Evolutionary conservation across 345 rosid genomes (phyloP).

Genomic region (Lepidium africanum): DNA sequence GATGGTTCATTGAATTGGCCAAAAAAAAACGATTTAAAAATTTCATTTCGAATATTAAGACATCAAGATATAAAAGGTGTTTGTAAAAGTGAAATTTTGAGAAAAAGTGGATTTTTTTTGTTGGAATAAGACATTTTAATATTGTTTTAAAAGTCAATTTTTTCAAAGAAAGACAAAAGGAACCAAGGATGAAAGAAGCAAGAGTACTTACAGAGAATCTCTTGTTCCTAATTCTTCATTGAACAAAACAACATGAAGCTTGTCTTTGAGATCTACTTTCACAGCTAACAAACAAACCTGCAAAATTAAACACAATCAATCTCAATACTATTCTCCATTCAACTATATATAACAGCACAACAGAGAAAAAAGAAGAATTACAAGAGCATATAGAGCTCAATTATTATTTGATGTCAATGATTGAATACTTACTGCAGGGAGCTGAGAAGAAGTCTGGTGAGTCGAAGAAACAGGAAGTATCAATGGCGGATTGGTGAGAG

Average conservation of each 20-base stretch:
- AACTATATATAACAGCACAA: not conserved
- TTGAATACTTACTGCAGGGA: slow-evolving; percentile 42
- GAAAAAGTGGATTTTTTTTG: not conserved
- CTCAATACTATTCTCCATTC: not conserved
- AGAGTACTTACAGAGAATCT: slow-evolving; percentile 73
- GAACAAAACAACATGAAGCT: slow-evolving; percentile 60
- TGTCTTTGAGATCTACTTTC: slow-evolving; percentile 52
- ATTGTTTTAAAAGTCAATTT: no score
- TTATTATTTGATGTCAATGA: not conserved
- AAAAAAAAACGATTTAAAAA: not conserved
- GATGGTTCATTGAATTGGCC: not conserved
- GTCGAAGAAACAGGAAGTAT: slow-evolving; percentile 40
- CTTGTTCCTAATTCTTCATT: slow-evolving; percentile 65
- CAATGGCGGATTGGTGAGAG: slow-evolving; percentile 35
- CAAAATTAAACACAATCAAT: slow-evolving; percentile 1
- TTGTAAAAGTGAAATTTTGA: not conserved
- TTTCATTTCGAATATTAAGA: not conserved
- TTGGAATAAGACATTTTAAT: not conserved
- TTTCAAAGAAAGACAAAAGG: not conserved
- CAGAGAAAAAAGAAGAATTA: not conserved
- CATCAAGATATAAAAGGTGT: not conserved
- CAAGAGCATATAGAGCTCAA: not conserved
- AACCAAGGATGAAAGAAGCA: not conserved
- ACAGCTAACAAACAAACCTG: slow-evolving; percentile 51
- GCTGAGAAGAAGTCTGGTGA: slow-evolving; percentile 31